Evolutionary conservation across 306 rosid genomes (phyloP).

Genomic region (Malus asiatica): DNA sequence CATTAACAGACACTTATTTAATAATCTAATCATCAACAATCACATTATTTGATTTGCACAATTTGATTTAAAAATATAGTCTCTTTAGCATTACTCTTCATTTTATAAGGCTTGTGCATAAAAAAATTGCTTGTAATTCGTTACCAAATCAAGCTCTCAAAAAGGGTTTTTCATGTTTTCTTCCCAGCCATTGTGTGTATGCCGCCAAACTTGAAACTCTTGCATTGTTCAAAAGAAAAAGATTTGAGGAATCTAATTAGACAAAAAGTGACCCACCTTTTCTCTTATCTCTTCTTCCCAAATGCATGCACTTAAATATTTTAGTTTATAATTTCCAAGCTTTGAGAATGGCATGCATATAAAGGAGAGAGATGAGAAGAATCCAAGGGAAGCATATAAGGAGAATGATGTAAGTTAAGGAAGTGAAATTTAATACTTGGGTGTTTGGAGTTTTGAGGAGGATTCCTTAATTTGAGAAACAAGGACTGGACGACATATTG

Average conservation of each 20-base stretch:
- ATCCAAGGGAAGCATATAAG: conserved; percentile 41
- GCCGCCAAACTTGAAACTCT: neutral
- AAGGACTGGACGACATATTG: conserved; percentile 46
- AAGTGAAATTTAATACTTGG: conserved; percentile 16
- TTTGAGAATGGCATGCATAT: conserved; percentile 15
- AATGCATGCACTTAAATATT: neutral
- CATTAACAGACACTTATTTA: too few relatives aligned
- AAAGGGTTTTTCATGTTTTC: neutral
- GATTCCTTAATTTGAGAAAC: conserved; percentile 56
- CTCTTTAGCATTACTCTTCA: too few relatives aligned
- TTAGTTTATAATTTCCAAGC: neutral
- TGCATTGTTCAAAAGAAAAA: neutral
- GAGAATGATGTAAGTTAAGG: conserved; percentile 49
- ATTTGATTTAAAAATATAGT: too few relatives aligned
- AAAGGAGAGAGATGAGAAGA: conserved; percentile 41
- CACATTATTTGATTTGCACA: too few relatives aligned
- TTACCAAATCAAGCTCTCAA: neutral
- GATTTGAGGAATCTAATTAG: neutral
- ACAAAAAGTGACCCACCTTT: neutral
- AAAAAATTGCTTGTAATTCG: neutral
- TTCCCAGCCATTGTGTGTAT: neutral
- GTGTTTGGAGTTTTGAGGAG: conserved; percentile 41
- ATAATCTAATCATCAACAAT: too few relatives aligned
- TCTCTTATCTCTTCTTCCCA: conserved; percentile 8
- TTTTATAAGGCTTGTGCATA: neutral